phyloP scores from a whole-genome alignment of 768 basidiomycete species.

The Tricholoma flavovirens region DNA sequence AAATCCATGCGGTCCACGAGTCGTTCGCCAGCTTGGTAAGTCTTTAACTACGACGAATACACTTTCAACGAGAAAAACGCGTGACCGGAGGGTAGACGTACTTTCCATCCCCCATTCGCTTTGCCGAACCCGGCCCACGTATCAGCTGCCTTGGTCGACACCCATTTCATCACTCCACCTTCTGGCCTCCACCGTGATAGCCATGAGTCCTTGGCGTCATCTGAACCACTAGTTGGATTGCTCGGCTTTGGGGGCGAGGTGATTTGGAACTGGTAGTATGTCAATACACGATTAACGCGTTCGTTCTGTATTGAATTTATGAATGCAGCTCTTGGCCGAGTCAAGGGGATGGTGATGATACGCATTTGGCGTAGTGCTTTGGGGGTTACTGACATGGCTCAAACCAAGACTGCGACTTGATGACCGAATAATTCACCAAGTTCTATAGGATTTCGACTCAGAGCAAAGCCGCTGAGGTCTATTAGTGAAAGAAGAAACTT shows the following conservation, averaged over 20 bases:
- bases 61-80: constrained; percentile 1
- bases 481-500: background rate
- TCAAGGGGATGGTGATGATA: constrained; percentile 43
- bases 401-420: background rate
- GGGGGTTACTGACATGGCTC: constrained; percentile 17
- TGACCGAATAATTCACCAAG: background rate
- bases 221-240: background rate
- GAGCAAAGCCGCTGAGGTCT: background rate
- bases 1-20: constrained; percentile 71
- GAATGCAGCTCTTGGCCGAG: constrained; percentile 23
- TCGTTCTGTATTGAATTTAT: constrained; percentile 13
- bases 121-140: constrained; percentile 68
- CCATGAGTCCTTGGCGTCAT: constrained; percentile 20
- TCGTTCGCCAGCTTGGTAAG: constrained; percentile 60
- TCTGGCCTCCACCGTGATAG: constrained; percentile 30
- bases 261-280: constrained; percentile 43
- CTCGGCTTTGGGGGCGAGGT: constrained; percentile 14
- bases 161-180: constrained; percentile 44
- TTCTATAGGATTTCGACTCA: background rate
- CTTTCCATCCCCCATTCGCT: constrained; percentile 70
- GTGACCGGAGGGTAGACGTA: constrained; percentile 24
- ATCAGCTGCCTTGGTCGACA: constrained; percentile 43
- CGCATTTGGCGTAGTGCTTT: constrained; percentile 30
- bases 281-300: constrained; percentile 20
- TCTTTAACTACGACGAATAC: constrained; percentile 39